Conservation (phyloP, 192 early-diverging fungal genomes). For the Rhizoclosmatium sp. region DNA sequence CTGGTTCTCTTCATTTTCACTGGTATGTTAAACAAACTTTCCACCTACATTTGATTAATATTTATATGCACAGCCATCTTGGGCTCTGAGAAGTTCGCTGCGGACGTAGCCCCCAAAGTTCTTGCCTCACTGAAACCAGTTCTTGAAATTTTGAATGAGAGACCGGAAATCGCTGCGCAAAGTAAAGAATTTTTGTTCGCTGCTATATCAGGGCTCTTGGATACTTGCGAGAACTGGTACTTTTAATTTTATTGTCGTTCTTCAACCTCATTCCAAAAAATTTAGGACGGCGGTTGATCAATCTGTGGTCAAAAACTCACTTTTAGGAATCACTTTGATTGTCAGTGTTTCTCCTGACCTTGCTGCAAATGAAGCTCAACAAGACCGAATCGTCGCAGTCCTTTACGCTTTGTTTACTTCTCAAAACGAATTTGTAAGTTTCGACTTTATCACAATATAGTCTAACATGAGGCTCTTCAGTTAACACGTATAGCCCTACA, state of each 20-base stretch:
- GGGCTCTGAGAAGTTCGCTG: constrained; percentile 43
- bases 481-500: constrained; percentile 28
- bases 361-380: neutral
- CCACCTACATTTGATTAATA: neutral
- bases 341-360: constrained; percentile 37
- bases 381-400: constrained; percentile 5
- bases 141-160: constrained; percentile 21
- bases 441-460: neutral
- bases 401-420: constrained; percentile 21
- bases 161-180: neutral
- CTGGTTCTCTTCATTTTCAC: constrained; percentile 42
- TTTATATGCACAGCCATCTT: constrained; percentile 37
- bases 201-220: constrained; percentile 34
- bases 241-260: constrained; percentile 13
- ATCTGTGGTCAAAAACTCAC: constrained; percentile 47
- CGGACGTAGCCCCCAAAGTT: constrained; percentile 43
- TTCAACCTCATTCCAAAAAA: neutral
- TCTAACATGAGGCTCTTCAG: neutral
- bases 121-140: constrained; percentile 35
- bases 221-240: constrained; percentile 32
- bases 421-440: constrained; percentile 16
- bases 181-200: neutral
- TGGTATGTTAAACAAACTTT: constrained; percentile 20
- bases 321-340: constrained; percentile 45
- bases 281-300: constrained; percentile 11